Percentiles rank a stretch among this genome's conserved stretches.
Conservation (phyloP, 2,329 filamentous ascomycete genomes). For the Ophioceras dolichostomum region DNA sequence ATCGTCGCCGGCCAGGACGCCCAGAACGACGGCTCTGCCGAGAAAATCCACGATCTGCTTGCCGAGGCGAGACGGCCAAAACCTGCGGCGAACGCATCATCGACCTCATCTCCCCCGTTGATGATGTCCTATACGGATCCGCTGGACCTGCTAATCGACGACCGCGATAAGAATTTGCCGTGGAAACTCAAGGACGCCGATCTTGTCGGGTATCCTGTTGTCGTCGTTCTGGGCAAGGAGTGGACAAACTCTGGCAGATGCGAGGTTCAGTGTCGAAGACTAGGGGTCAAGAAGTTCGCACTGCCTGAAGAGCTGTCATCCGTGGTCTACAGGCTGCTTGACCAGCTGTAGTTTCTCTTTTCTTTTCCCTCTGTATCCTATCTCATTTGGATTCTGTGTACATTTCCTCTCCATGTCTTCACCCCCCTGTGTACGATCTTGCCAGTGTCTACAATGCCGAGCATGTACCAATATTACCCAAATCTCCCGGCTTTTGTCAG, state of each 20-base stretch:
- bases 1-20: constrained; percentile 43
- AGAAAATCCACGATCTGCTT: constrained; percentile 53
- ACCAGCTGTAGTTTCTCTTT: constrained; percentile 31
- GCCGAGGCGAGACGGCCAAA: no score
- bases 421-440: no score
- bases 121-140: no score
- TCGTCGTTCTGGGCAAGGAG: constrained; percentile 63
- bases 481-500: no score
- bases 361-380: no score
- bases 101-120: no score
- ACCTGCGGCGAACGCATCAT: no score
- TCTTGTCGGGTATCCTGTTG: constrained; percentile 73
- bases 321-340: constrained; percentile 34
- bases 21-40: constrained; percentile 34
- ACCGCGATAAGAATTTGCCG: constrained; percentile 47
- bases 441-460: no score
- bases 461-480: no score
- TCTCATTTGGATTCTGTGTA: background rate
- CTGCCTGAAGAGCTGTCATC: constrained; percentile 31
- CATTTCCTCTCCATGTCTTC: no score
- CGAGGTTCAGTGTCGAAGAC: constrained; percentile 67
- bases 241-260: constrained; percentile 49
- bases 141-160: constrained; percentile 68
- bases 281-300: constrained; percentile 50
- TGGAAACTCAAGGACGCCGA: constrained; percentile 93